phyloP scores from a whole-genome alignment of 2,329 filamentous ascomycete genomes.

The Madurella mycetomatis region DNA sequence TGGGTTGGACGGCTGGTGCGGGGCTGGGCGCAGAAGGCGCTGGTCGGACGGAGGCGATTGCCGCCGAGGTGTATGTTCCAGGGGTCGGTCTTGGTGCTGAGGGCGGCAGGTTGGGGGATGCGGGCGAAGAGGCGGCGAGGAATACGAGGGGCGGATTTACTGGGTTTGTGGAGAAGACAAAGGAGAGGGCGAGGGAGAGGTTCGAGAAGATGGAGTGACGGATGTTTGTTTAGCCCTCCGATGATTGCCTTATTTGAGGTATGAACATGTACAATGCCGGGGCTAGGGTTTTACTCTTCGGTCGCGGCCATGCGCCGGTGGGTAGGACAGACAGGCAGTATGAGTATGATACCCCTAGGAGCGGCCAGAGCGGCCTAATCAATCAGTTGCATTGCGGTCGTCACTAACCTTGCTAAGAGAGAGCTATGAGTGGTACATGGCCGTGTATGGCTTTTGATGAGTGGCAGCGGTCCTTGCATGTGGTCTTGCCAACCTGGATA shows the following conservation, averaged over 20 bases:
- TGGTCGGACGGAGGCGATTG: constrained; percentile 60
- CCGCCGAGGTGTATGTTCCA: constrained; percentile 60
- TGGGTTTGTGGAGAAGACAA: constrained; percentile 60
- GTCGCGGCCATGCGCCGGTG: too few species aligned
- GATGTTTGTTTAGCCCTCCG: background rate
- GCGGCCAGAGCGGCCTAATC: too few species aligned
- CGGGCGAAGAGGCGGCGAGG: constrained; percentile 57
- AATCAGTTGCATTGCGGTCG: too few species aligned
- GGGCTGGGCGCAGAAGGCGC: constrained; percentile 61
- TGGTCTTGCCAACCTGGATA: too few species aligned
- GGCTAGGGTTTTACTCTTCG: too few species aligned
- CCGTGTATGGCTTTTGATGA: too few species aligned
- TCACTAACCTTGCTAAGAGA: too few species aligned
- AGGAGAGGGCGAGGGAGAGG: constrained; percentile 62
- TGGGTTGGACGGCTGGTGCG: constrained; percentile 64
- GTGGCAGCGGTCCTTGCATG: too few species aligned
- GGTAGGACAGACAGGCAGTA: too few species aligned
- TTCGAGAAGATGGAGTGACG: constrained; percentile 51
- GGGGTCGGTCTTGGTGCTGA: constrained; percentile 67
- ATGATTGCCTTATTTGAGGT: background rate
- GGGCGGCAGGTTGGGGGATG: constrained; percentile 66
- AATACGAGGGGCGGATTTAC: constrained; percentile 57
- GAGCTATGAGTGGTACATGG: too few species aligned
- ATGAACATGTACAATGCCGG: too few species aligned
- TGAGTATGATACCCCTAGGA: too few species aligned